phyloP scores from a whole-genome alignment of 805 yeast species.

The Candida jianshihensis region DNA sequence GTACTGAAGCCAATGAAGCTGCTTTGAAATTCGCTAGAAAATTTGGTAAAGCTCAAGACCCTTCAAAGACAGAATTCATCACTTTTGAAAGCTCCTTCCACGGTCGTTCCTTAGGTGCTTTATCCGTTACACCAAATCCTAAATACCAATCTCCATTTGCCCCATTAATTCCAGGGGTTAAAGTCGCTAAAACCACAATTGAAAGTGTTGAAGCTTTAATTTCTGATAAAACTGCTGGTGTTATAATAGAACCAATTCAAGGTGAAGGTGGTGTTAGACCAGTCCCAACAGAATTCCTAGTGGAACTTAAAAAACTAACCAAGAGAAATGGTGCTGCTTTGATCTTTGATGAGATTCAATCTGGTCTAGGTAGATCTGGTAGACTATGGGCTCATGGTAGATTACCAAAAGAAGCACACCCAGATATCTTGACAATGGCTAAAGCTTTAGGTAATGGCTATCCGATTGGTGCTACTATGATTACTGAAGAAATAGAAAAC shows the following conservation, averaged over 20 bases:
- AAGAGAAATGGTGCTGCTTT: constrained; percentile 62
- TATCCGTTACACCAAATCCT: constrained; percentile 86
- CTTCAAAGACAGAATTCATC: constrained; percentile 64
- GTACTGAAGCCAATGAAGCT: constrained; percentile 78
- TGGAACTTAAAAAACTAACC: constrained; percentile 61
- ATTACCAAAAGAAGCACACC: constrained; percentile 76
- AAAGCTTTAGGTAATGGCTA: constrained; percentile 95
- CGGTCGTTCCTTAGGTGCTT: constrained; percentile 91
- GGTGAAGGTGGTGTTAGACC: constrained; percentile 95
- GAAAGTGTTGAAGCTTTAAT: constrained; percentile 46
- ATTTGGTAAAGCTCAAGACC: constrained; percentile 52
- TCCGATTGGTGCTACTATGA: constrained; percentile 92
- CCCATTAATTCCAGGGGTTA: constrained; percentile 87
- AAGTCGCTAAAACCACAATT: constrained; percentile 57
- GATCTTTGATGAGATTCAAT: constrained; percentile 93
- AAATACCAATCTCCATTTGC: constrained; percentile 90
- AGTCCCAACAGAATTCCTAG: constrained; percentile 55
- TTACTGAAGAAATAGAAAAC: constrained; percentile 70
- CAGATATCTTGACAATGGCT: constrained; percentile 91
- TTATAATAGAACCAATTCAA: constrained; percentile 94
- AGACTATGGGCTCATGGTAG: constrained; percentile 86
- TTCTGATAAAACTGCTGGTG: constrained; percentile 57
- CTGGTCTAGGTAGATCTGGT: constrained; percentile 93
- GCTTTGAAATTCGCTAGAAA: constrained; percentile 78
- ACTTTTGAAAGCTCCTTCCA: constrained; percentile 91